phyloP scores from a whole-genome alignment of 2,329 filamentous ascomycete genomes.

The Penicillium rolfsii region DNA sequence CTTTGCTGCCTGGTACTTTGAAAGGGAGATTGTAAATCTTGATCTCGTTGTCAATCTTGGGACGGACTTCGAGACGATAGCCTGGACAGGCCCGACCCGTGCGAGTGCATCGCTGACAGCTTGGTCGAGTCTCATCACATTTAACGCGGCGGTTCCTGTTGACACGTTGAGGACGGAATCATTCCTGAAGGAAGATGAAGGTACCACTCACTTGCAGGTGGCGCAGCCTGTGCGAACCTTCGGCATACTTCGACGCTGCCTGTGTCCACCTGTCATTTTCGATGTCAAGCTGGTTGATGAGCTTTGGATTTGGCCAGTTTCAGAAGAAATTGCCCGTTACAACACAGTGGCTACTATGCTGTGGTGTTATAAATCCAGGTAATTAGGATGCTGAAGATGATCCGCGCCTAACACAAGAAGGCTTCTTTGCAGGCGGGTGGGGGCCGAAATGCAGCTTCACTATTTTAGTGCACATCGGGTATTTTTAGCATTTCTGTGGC shows the following conservation, averaged over 20 bases:
- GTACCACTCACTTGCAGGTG: background rate
- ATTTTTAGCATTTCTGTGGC: background rate
- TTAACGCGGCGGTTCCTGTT: background rate
- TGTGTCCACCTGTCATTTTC: background rate
- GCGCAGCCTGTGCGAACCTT: background rate
- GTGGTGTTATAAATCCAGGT: background rate
- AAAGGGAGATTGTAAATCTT: background rate
- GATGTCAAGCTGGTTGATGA: background rate
- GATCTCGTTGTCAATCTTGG: background rate
- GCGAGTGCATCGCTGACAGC: background rate
- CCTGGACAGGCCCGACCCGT: background rate
- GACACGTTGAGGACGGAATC: background rate
- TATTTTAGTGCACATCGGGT: background rate
- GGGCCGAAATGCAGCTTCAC: background rate
- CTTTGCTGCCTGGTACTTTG: background rate
- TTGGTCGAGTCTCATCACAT: background rate
- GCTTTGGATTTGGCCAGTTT: background rate
- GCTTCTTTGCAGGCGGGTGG: background rate
- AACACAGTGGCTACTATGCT: no score
- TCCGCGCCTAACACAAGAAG: background rate
- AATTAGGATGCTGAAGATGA: background rate
- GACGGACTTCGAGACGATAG: background rate
- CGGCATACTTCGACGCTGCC: background rate
- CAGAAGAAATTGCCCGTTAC: no score
- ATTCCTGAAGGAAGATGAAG: background rate